Evolutionary conservation across 495 filamentous ascomycete species (phyloP), one percentile per base, ranked within the genome.

Genomic region (Penicillium arizonense): DNA sequence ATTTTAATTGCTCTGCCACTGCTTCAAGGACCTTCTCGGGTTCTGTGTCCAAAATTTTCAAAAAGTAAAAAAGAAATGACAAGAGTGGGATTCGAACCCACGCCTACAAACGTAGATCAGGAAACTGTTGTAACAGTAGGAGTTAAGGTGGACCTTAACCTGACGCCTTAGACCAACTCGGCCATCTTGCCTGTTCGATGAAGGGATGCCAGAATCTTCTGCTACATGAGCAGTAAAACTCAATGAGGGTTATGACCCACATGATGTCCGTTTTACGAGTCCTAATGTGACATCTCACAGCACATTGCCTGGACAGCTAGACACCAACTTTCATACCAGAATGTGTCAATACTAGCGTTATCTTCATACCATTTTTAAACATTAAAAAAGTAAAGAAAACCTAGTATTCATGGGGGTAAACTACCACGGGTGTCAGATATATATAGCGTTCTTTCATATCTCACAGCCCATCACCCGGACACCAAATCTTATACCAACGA

Each of bases 21-120:
- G 18, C 18, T 18, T 18, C 45, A 55, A 42, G 5, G 23, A 24
- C 2, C 23, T 24, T 24, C 23, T 24, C 23, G 5, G 23, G 3
- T 24, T 24, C 23, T 24, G 23, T 24, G 23, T 41, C 35, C 39
- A 16, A 35, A 41, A 50, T 21, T 24, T 32, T 42, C 21, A 50
- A 38, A 41, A 36, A 50, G 13, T 10, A 48, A 67, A 62, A 62
- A 54, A 44, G 11, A 45, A 12, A 57, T 74, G 71, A 72, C 64
- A 72, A 72, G 69, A 72, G 71, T 72, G 71, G 64, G 71, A 72
- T 72, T 74, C 64, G 71, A 74, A 74, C 70, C 63, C 70, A 71
- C 68, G 69, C 69, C 69, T 30, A 30, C 47, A 40, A 42, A 20
- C 38, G 47, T 42, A 50, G 47, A 50, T 39, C 47, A 50, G 47